These are phyloP conservation scores for Dendrobium chrysotoxum DNA, from an alignment of 106 monocot genomes.

Conservation along the genomic window DNA sequence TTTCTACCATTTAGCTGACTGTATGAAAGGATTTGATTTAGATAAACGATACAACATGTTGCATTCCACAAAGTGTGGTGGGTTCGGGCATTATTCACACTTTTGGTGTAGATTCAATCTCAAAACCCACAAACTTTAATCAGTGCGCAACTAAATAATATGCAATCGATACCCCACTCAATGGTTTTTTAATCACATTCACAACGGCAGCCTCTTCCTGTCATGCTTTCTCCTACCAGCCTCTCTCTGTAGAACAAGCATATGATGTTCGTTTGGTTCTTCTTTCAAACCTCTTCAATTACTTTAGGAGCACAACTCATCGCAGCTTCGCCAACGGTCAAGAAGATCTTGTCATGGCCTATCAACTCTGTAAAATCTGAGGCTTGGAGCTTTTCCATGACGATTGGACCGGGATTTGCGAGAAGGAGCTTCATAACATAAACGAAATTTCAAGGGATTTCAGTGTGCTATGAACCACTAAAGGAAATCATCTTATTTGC, in stretches of 20 bases:
- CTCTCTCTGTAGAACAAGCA: neutral
- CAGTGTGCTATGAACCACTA: no score
- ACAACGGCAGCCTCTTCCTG: neutral
- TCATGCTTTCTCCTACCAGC: neutral
- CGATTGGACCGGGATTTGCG: slow-evolving; percentile 42
- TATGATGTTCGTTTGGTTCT: neutral
- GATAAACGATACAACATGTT: neutral
- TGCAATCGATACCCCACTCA: neutral
- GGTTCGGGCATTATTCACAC: neutral
- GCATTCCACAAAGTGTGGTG: no score
- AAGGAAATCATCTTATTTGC: no score
- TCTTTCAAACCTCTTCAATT: slow-evolving; percentile 14
- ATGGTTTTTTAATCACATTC: neutral
- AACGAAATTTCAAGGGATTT: no score
- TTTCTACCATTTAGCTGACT: neutral
- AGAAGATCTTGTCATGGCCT: slow-evolving; percentile 62
- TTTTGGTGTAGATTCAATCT: neutral
- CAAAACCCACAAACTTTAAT: neutral
- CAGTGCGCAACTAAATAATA: neutral
- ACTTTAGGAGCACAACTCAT: slow-evolving; percentile 22
- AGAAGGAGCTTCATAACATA: slow-evolving; percentile 36
- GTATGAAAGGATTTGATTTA: neutral
- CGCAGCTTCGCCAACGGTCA: slow-evolving; percentile 47
- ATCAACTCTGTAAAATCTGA: slow-evolving; percentile 40
- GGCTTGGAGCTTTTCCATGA: slow-evolving; percentile 47